These are phyloP conservation scores for Neotropicomus parvogracilis DNA, from an alignment of 1,284 basidiomycete genomes.

Conservation along the genomic window DNA sequence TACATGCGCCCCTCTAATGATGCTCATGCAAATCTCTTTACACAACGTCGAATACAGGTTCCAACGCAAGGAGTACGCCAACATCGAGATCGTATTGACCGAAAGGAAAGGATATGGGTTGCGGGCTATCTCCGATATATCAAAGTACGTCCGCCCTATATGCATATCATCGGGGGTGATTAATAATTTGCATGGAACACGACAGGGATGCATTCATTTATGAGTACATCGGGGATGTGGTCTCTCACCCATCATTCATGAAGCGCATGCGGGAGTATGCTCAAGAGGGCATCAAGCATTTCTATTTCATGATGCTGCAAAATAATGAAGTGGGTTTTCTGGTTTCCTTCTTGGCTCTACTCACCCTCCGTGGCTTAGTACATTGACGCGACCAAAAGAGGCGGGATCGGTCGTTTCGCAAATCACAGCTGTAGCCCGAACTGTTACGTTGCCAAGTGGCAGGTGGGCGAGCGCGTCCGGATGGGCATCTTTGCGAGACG, in stretches of 20 bases:
- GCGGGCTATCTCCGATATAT: constrained; percentile 68
- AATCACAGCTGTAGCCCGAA: constrained; percentile 99
- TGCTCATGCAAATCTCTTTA: constrained; percentile 8
- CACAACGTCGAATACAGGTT: constrained; percentile 55
- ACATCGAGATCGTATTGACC: constrained; percentile 88
- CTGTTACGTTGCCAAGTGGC: constrained; percentile 99
- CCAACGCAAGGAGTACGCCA: constrained; percentile 80
- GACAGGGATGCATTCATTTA: constrained; percentile 89
- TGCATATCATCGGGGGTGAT: background rate
- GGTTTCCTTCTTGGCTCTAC: background rate
- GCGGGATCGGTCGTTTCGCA: constrained; percentile 94
- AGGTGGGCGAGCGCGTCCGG: constrained; percentile 84
- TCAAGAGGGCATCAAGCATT: constrained; percentile 91
- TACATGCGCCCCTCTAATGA: constrained; percentile 15
- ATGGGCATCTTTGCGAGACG: constrained; percentile 99
- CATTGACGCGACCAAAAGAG: constrained; percentile 97
- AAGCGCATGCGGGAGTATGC: constrained; percentile 95
- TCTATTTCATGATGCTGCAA: constrained; percentile 99
- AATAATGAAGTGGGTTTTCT: constrained; percentile 78
- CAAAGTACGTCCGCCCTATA: constrained; percentile 55
- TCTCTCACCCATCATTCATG: constrained; percentile 83
- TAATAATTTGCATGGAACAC: constrained; percentile 8
- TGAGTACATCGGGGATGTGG: constrained; percentile 97
- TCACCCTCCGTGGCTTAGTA: constrained; percentile 52
- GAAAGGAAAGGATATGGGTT: constrained; percentile 96